Evolutionary conservation across 2,329 filamentous ascomycete genomes (phyloP).

Genomic region (Penicillium sp.): DNA sequence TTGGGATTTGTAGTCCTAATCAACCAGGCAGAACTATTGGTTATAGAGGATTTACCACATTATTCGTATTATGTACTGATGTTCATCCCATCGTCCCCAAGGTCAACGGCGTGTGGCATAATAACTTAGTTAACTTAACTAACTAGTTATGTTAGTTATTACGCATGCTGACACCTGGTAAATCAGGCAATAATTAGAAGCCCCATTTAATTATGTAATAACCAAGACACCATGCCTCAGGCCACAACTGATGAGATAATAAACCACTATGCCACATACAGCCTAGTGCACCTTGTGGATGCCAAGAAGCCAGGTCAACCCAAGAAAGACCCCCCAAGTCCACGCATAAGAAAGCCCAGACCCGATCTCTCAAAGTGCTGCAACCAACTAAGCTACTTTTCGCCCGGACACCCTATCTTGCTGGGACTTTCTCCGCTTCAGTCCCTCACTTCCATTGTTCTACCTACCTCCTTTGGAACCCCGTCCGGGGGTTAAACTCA

Average conservation of each 20-base stretch:
- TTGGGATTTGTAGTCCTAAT: not conserved
- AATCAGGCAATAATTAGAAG: not conserved
- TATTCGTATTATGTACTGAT: not conserved
- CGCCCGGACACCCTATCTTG: not conserved
- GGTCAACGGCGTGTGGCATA: too few species aligned
- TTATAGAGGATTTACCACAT: not conserved
- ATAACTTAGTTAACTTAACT: too few species aligned
- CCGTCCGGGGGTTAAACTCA: constrained; percentile 51
- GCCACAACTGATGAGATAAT: not conserved
- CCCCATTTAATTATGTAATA: not conserved
- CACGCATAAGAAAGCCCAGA: constrained; percentile 28
- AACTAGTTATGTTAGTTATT: too few species aligned
- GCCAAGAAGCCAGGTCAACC: constrained; percentile 30
- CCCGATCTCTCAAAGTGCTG: not conserved
- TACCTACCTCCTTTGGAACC: constrained; percentile 22
- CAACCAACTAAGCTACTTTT: not conserved
- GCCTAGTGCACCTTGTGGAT: constrained; percentile 15
- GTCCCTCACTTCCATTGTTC: constrained; percentile 7
- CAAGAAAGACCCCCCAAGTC: constrained; percentile 9
- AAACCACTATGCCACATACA: not conserved
- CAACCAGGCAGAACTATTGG: not conserved
- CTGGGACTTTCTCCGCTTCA: not conserved
- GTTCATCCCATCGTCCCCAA: not conserved
- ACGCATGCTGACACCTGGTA: not conserved
- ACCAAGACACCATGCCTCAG: not conserved